Base-by-base conservation (phyloP, 352 stramenopile genomes). In the Plasmopara viticola region DNA sequence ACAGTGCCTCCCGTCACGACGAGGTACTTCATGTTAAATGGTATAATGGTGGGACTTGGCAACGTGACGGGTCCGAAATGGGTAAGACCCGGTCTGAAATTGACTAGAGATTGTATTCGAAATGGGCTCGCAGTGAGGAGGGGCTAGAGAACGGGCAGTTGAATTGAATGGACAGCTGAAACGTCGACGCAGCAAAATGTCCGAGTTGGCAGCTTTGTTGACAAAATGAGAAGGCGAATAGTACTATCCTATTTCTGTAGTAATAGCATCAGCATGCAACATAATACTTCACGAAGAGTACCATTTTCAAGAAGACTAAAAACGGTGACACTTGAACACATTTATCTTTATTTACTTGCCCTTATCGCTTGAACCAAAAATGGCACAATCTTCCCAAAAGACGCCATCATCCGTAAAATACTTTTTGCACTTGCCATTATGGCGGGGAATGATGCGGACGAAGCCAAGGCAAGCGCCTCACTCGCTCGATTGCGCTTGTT, bases 1-100 rank as follows among this genome's bases (percentile, higher is more conserved):
- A 99, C 89, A 12, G 98, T 98, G 60, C 97, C 97, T 53, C 97
- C 97, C 31, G 95, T 98, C 49, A 99, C 95, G 60, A 97, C 89
- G 61, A 99, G 85, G 65, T 98, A 98, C 79, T 99, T 99, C 88
- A 98, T 98, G 10, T 2, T 34, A 48, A 42, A 41, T 33, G 15
- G 41, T 28, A n/a, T 34, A 35, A 10, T 17, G 31, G 45, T 51
- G 29, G 41, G 30, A 31, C 44, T 25, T 25, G 20, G 20, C 20
- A 1, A 3, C 20, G 20, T 25, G 20, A 25, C 20, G 20, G 20
- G 20, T 25, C 20, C 20, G 3, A 25, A 25, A 40, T 38, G 28
- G 15, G 17, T 0, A 8, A 17, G 43, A 37, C 47, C 58, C 41
- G 25, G 20, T 41, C n/a, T 6, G 6, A 0, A 35, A 34, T 31